These are phyloP conservation scores for Podila epicladia DNA, from an alignment of 192 early-diverging fungal genomes.

Conservation along the genomic window DNA sequence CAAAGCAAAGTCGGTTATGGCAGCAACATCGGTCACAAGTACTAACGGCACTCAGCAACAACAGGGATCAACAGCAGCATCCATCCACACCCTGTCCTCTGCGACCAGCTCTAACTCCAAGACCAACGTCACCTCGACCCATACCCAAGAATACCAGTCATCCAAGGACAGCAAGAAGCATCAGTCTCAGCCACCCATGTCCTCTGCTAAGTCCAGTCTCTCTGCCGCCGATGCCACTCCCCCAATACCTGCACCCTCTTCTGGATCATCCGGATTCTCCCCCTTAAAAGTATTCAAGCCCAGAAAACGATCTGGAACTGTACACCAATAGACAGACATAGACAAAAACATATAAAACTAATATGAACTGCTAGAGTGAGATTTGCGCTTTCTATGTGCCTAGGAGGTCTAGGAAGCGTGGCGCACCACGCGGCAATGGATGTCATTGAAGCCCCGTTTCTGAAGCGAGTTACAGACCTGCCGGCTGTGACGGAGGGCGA, in stretches of 20 bases:
- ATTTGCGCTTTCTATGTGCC: no score
- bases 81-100: background rate
- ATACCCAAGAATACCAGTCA: background rate
- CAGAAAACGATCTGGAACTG: background rate
- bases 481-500: no score
- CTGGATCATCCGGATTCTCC: background rate
- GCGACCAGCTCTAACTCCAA: background rate
- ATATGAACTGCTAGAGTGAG: no score
- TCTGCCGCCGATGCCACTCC: background rate
- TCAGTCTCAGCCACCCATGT: background rate
- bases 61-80: background rate
- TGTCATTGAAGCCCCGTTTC: no score
- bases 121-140: background rate
- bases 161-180: background rate
- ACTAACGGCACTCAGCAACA: background rate
- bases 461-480: no score
- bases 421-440: no score
- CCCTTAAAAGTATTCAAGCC: background rate
- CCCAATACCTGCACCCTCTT: background rate
- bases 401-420: no score
- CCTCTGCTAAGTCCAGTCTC: background rate
- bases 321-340: background rate
- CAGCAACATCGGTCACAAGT: background rate
- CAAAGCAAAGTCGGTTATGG: background rate
- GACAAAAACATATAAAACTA: no score